Base-by-base conservation (phyloP, 73 alveolate species). In the Paramecium pentaurelia region DNA sequence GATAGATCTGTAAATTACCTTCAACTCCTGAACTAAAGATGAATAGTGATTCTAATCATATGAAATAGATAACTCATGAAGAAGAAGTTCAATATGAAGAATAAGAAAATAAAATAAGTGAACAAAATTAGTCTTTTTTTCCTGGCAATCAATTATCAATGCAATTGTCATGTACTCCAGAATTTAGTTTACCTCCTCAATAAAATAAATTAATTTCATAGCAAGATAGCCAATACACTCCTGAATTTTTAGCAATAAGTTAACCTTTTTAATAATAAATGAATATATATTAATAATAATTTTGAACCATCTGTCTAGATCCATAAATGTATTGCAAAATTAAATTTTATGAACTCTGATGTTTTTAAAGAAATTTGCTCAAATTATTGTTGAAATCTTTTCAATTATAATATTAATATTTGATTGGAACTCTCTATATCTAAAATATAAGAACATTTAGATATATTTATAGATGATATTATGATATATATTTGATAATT, bases 221-320 rank as follows among this genome's bases (percentile, higher is more conserved):
- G 20, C 70, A 54, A 54, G 84, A 64, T 32, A 64, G 84, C 28
- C 28, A 64, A 64, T 64, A 34, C 28, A 64, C 84, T 64, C 84
- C 84, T 64, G 84, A 64, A 64, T 64, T 64, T 64, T 64, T 64
- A 34, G 84, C 84, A 64, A 64, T 64, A 64, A 64, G 84, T 64
- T 64, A 64, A 64, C 84, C 84, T 32, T 64, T 64, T 64, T 64
- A 64, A 64, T 64, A 64, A 64, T 64, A 28, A 64, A 64, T 64
- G 84, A 64, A 64, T 64, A 64, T 64, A 64, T 64, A 64, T 32
- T 64, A 64, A 64, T 28, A 64, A 64, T 64, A 64, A 64, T 64
- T 64, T 64, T 64, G 84, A 64, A 64, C 32, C 70, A 54, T 54
- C 70, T 18, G 16, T 54, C 36, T 54, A n/a, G 70, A 54, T 54